phyloP scores from a whole-genome alignment of 1,139 yeast genomes.

The Eremothecium cymbalariae region DNA sequence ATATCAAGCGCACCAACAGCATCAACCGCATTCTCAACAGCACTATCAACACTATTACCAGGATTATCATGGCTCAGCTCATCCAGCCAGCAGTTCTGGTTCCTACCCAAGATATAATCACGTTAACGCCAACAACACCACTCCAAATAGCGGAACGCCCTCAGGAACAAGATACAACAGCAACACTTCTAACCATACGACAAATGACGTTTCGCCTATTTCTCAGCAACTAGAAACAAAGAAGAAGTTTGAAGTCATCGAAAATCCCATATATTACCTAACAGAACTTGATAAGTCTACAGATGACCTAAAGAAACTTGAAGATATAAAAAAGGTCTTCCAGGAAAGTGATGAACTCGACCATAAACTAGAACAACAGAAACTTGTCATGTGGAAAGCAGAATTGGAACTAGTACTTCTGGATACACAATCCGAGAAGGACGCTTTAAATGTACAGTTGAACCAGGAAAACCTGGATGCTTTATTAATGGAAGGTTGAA shows the following conservation, averaged over 20 bases:
- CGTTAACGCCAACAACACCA: background rate
- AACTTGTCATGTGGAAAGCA: slow-evolving; percentile 16
- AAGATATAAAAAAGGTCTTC: slow-evolving; percentile 9
- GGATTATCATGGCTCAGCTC: background rate
- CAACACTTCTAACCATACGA: too few species aligned
- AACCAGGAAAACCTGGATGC: slow-evolving; percentile 19
- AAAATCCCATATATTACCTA: slow-evolving; percentile 20
- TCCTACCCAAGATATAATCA: slow-evolving; percentile 2
- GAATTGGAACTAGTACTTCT: slow-evolving; percentile 22
- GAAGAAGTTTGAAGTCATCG: slow-evolving; percentile 12
- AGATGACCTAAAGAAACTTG: slow-evolving; percentile 13
- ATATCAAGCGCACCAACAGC: background rate
- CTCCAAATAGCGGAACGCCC: slow-evolving; percentile 1
- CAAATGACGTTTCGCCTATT: too few species aligned
- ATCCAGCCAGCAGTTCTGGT: too few species aligned
- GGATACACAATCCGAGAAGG: slow-evolving; percentile 25
- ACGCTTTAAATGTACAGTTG: slow-evolving; percentile 22
- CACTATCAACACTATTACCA: background rate
- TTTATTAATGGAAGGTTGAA: slow-evolving; percentile 10
- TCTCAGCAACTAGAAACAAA: too few species aligned
- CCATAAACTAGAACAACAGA: slow-evolving; percentile 16
- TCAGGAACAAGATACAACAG: slow-evolving; percentile 2
- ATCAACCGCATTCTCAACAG: background rate
- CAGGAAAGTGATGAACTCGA: slow-evolving; percentile 21
- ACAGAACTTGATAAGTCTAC: slow-evolving; percentile 18